Evolutionary conservation across 139 green algal species (phyloP).

Genomic region (Coelastrella sp.): DNA sequence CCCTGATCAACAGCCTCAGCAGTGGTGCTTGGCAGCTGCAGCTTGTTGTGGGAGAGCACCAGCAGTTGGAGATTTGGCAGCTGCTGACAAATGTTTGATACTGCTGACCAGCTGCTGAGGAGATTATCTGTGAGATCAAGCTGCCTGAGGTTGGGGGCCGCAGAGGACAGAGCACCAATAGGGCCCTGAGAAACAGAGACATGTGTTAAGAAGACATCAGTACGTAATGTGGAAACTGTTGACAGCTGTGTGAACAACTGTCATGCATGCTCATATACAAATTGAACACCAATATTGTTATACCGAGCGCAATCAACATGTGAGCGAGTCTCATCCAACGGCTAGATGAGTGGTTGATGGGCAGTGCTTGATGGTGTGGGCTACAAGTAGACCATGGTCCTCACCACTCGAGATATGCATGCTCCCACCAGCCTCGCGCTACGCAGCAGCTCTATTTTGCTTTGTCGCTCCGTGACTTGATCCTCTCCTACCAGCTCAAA

Average conservation of each 20-base stretch:
- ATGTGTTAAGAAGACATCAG: too few relatives aligned
- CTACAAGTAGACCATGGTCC: not conserved
- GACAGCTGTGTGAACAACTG: too few relatives aligned
- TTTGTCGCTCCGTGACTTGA: slow-evolving; percentile 64
- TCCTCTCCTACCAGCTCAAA: slow-evolving; percentile 78
- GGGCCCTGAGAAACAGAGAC: slow-evolving; percentile 54
- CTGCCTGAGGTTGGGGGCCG: slow-evolving; percentile 57
- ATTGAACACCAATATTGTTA: too few relatives aligned
- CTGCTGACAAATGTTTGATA: slow-evolving; percentile 50
- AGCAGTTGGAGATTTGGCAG: slow-evolving; percentile 66
- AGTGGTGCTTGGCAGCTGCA: slow-evolving; percentile 52
- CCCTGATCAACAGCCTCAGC: not conserved
- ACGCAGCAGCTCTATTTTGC: slow-evolving; percentile 55
- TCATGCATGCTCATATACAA: too few relatives aligned
- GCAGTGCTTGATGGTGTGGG: too few relatives aligned
- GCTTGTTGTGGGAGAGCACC: slow-evolving; percentile 71
- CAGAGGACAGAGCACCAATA: slow-evolving; percentile 28
- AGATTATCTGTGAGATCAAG: slow-evolving; percentile 84
- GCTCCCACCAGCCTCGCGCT: slow-evolving; percentile 60
- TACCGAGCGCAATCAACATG: too few relatives aligned
- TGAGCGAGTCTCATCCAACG: too few relatives aligned
- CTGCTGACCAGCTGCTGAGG: slow-evolving; percentile 67
- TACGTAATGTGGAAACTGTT: too few relatives aligned
- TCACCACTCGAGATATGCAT: slow-evolving; percentile 62
- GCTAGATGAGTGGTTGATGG: too few relatives aligned